These are phyloP conservation scores for Polyplosphaeria fusca DNA, from an alignment of 495 filamentous ascomycete genomes.

Conservation along the genomic window DNA sequence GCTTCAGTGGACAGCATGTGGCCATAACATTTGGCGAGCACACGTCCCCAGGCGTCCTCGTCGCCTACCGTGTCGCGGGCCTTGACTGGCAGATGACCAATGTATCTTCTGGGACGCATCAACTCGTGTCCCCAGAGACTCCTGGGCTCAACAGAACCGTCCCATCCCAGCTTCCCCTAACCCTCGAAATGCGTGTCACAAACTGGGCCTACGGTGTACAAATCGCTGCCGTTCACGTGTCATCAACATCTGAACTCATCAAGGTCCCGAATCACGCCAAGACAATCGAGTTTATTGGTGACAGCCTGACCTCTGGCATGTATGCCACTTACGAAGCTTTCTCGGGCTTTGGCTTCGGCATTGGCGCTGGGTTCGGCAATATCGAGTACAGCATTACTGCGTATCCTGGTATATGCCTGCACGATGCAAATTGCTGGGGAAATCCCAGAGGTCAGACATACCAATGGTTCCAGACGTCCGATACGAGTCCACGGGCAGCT, in stretches of 20 bases:
- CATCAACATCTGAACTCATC: slow-evolving; percentile 47
- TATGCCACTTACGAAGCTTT: slow-evolving; percentile 64
- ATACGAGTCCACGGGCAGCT: slow-evolving; percentile 53
- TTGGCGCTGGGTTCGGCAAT: slow-evolving; percentile 60
- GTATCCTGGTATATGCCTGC: slow-evolving; percentile 47
- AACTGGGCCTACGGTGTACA: slow-evolving; percentile 68
- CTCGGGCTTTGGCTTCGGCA: slow-evolving; percentile 56
- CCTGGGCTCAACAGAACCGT: slow-evolving; percentile 43
- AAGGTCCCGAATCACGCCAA: slow-evolving; percentile 51
- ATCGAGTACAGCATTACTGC: slow-evolving; percentile 61
- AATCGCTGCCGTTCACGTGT: slow-evolving; percentile 55
- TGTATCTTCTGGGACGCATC: slow-evolving; percentile 60
- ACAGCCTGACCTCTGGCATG: slow-evolving; percentile 57
- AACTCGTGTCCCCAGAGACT: slow-evolving; percentile 51
- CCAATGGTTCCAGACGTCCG: slow-evolving; percentile 66
- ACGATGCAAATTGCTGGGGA: slow-evolving; percentile 58
- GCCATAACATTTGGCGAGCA: slow-evolving; percentile 61
- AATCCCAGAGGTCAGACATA: slow-evolving; percentile 54
- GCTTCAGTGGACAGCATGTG: slow-evolving; percentile 61
- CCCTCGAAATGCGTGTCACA: slow-evolving; percentile 57
- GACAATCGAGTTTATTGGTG: slow-evolving; percentile 66
- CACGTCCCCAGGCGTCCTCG: slow-evolving; percentile 54
- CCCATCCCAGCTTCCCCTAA: slow-evolving; percentile 41
- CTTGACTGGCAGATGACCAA: slow-evolving; percentile 67
- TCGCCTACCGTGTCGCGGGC: slow-evolving; percentile 61